Conservation (phyloP, 208 protist species). For the Crithidia fasciculata region DNA sequence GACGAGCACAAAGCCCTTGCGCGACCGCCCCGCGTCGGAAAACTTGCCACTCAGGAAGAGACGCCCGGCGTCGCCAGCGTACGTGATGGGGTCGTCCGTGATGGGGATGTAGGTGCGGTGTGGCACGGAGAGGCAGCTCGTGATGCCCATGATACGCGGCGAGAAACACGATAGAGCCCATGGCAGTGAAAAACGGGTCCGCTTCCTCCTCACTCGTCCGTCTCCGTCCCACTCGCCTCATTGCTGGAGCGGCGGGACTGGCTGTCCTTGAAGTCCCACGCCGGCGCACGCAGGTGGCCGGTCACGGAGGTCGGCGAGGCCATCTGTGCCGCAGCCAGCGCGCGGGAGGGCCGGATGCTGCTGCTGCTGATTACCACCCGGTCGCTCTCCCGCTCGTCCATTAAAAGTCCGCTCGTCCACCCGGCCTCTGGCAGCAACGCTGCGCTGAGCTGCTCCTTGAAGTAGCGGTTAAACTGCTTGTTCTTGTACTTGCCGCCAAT, state of each 20-base stretch:
- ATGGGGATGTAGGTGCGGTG: slow-evolving; percentile 84
- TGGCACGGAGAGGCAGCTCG: slow-evolving; percentile 76
- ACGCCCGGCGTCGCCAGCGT: slow-evolving; percentile 54
- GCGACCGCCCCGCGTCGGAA: slow-evolving; percentile 50
- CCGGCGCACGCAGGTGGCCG: slow-evolving; percentile 1
- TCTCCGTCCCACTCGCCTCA: slow-evolving; percentile 10
- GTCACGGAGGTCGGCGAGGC: slow-evolving; percentile 7
- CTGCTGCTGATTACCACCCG: slow-evolving; percentile 21
- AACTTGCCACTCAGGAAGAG: slow-evolving; percentile 74
- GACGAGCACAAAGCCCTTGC: slow-evolving; percentile 79
- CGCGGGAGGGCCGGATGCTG: background rate
- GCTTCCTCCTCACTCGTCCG: slow-evolving; percentile 31
- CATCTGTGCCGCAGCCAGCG: background rate
- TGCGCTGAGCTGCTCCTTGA: slow-evolving; percentile 43
- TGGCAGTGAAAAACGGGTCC: slow-evolving; percentile 57
- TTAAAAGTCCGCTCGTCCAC: slow-evolving; percentile 80
- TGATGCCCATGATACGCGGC: slow-evolving; percentile 66
- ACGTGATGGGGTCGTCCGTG: slow-evolving; percentile 73
- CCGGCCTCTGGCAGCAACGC: slow-evolving; percentile 70
- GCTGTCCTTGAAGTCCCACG: slow-evolving; percentile 6
- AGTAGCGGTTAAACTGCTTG: slow-evolving; percentile 57
- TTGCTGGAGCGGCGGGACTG: slow-evolving; percentile 13
- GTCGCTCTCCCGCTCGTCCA: slow-evolving; percentile 47
- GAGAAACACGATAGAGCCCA: slow-evolving; percentile 80
- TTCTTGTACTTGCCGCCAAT: slow-evolving; percentile 76